A percentile compares a stretch with the other conserved stretches of the same genome.
Conservation (phyloP, 495 filamentous ascomycete genomes). For the Physcia stellaris region DNA sequence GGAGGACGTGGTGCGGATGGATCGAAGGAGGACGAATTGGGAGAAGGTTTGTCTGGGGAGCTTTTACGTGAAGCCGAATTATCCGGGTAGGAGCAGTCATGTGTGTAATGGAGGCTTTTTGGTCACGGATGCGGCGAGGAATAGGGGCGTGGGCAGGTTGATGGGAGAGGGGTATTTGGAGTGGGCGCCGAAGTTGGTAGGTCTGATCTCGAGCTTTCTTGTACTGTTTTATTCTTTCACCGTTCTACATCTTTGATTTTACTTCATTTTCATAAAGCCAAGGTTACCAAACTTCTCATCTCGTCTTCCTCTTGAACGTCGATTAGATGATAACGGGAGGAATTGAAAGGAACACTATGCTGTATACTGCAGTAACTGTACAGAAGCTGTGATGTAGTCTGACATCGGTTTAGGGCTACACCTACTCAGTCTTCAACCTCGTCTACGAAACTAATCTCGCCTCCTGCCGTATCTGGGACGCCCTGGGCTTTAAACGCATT, state of each 20-base stretch:
- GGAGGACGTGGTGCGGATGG: conserved; percentile 43
- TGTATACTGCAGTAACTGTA: too few relatives aligned
- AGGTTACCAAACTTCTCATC: too few relatives aligned
- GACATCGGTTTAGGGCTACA: conserved; percentile 74
- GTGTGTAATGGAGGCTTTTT: conserved; percentile 94
- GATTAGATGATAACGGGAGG: conserved; percentile 5
- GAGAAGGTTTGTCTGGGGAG: conserved; percentile 74
- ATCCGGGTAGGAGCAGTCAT: conserved; percentile 90
- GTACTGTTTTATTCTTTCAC: neutral
- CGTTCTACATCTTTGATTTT: neutral
- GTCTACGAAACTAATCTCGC: conserved; percentile 97
- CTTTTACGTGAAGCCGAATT: conserved; percentile 96
- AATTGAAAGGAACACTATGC: too few relatives aligned
- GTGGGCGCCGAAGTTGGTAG: conserved; percentile 77
- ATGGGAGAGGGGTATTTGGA: conserved; percentile 94
- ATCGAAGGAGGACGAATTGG: conserved; percentile 56
- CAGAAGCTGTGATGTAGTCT: too few relatives aligned
- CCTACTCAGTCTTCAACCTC: conserved; percentile 94
- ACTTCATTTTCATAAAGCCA: neutral
- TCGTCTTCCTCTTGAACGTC: neutral
- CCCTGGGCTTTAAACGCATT: conserved; percentile 94
- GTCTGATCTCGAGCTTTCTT: conserved; percentile 14
- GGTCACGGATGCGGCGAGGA: conserved; percentile 79
- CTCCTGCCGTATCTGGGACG: conserved; percentile 92
- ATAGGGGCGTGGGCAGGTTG: conserved; percentile 76